Conservation (phyloP, 225 moss, liverwort and hornwort genomes). For the Lunularia cruciata region DNA sequence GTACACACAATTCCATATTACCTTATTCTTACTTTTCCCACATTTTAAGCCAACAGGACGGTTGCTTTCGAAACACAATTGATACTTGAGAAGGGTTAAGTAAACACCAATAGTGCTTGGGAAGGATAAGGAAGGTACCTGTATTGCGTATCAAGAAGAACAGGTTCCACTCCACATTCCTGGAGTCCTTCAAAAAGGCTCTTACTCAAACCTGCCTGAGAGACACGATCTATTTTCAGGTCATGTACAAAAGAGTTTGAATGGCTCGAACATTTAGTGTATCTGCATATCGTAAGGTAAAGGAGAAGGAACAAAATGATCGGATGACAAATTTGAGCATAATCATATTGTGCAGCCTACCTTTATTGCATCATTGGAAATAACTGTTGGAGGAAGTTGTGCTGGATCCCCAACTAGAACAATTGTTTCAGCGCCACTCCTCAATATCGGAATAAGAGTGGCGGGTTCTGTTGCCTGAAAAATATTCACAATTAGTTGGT, state of each 20-base stretch:
- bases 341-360: no score
- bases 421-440: constrained; percentile 82
- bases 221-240: background rate
- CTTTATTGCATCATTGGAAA: constrained; percentile 76
- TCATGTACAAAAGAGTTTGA: no score
- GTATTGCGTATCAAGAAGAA: constrained; percentile 92
- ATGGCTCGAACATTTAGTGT: no score
- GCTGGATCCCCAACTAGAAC: constrained; percentile 95
- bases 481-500: background rate
- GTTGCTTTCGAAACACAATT: no score
- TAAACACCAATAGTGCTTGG: background rate
- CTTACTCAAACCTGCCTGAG: constrained; percentile 63
- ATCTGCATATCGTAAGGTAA: background rate
- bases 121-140: constrained; percentile 39
- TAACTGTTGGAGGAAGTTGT: constrained; percentile 92
- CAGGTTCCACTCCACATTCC: constrained; percentile 71
- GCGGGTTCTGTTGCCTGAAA: constrained; percentile 87
- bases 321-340: no score
- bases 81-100: no score
- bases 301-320: background rate
- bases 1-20: no score
- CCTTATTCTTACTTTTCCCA: no score
- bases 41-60: no score
- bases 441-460: constrained; percentile 75
- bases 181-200: constrained; percentile 92